phyloP scores from a whole-genome alignment of 2,329 filamentous ascomycete species.

The Alternaria angustiovoidea region DNA sequence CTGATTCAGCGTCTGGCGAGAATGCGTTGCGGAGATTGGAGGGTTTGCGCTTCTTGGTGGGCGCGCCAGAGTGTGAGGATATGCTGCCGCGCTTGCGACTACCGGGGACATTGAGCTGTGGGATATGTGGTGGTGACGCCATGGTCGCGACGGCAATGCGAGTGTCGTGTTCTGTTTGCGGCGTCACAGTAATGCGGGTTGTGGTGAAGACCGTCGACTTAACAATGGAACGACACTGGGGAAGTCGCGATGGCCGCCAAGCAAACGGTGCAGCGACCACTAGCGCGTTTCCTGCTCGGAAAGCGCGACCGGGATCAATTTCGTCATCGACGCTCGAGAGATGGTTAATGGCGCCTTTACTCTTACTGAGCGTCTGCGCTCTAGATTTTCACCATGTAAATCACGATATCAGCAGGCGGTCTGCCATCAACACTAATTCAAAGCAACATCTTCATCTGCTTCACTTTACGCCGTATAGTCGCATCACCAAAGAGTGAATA shows the following conservation, averaged over 20 bases:
- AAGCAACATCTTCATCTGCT: background rate
- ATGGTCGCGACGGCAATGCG: conserved; percentile 54
- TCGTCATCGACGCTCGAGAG: conserved; percentile 34
- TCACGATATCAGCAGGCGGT: background rate
- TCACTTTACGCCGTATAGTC: background rate
- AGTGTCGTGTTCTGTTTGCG: background rate
- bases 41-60: conserved; percentile 73
- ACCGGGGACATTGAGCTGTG: conserved; percentile 64
- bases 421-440: background rate
- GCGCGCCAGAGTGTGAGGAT: conserved; percentile 55
- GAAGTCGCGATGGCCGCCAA: conserved; percentile 26
- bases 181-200: background rate
- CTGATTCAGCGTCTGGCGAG: conserved; percentile 66
- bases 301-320: conserved; percentile 26
- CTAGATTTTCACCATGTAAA: conserved; percentile 17
- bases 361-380: conserved; percentile 22
- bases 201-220: background rate
- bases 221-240: conserved; percentile 1
- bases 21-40: conserved; percentile 82
- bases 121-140: conserved; percentile 65
- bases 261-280: conserved; percentile 14
- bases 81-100: conserved; percentile 74
- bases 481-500: background rate
- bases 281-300: conserved; percentile 26
- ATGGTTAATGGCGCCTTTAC: conserved; percentile 1